phyloP scores from a whole-genome alignment of 106 monocot genomes.

The Dendrobium huoshanense region DNA sequence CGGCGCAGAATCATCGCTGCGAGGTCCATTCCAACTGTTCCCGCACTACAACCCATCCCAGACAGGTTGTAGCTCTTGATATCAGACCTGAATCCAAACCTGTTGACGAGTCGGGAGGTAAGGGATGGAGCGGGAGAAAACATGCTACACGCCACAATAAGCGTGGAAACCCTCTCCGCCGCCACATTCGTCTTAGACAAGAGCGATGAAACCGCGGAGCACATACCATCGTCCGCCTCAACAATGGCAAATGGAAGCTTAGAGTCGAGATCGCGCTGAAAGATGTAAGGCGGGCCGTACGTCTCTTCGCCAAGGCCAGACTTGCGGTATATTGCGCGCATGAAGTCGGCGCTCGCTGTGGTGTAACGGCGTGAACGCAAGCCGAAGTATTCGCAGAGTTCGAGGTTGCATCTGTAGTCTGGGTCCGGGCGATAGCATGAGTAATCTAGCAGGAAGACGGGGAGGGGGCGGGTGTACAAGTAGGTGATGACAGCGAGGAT shows the following conservation, averaged over 20 bases:
- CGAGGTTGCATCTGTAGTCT: slow-evolving; percentile 36
- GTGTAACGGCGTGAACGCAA: slow-evolving; percentile 29
- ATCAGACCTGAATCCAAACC: slow-evolving; percentile 10
- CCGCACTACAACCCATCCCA: slow-evolving; percentile 69
- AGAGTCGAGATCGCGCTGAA: slow-evolving; percentile 28
- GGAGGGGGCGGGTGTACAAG: slow-evolving; percentile 20
- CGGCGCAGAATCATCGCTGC: slow-evolving; percentile 17
- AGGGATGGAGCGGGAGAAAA: slow-evolving; percentile 47
- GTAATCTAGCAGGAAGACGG: slow-evolving; percentile 51
- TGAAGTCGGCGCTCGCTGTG: slow-evolving; percentile 46
- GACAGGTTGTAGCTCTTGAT: slow-evolving; percentile 41
- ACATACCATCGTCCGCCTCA: slow-evolving; percentile 53
- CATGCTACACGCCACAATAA: slow-evolving; percentile 44
- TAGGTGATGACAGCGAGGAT: background rate
- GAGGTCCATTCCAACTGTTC: slow-evolving; percentile 32
- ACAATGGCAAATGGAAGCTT: slow-evolving; percentile 16
- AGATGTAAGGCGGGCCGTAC: slow-evolving; percentile 47
- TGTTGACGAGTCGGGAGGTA: slow-evolving; percentile 28
- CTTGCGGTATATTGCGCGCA: slow-evolving; percentile 55
- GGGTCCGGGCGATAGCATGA: slow-evolving; percentile 43
- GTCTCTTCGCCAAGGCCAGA: slow-evolving; percentile 76
- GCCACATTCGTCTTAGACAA: slow-evolving; percentile 25
- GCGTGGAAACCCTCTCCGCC: slow-evolving; percentile 18
- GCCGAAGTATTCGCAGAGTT: slow-evolving; percentile 50
- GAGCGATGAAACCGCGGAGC: slow-evolving; percentile 24